phyloP scores from a whole-genome alignment of 805 yeast genomes.

The Metschnikowia santaceciliae region DNA sequence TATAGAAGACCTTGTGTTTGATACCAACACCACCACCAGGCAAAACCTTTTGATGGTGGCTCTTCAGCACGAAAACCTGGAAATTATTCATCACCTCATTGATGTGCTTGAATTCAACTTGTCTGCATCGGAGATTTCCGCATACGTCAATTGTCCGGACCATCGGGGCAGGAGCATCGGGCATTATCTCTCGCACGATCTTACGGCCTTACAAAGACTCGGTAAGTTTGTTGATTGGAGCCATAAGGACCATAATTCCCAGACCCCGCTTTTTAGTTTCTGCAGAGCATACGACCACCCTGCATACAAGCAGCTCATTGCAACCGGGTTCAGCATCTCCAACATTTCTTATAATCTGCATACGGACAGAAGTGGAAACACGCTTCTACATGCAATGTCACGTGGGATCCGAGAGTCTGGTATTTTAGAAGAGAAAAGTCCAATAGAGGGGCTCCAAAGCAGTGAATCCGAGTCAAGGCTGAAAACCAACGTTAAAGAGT shows the following conservation, averaged over 20 bases:
- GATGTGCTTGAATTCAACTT: constrained; percentile 39
- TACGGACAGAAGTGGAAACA: constrained; percentile 68
- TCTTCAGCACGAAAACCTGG: constrained; percentile 48
- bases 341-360: constrained; percentile 62
- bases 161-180: constrained; percentile 58
- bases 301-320: constrained; percentile 49
- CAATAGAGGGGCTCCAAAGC: too few relatives aligned
- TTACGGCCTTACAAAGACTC: constrained; percentile 45
- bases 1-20: constrained; percentile 64
- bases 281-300: constrained; percentile 79
- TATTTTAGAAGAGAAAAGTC: constrained; percentile 14
- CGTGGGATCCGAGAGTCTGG: constrained; percentile 38
- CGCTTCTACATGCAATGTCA: constrained; percentile 68
- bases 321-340: constrained; percentile 36
- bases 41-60: constrained; percentile 60
- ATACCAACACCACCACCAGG: constrained; percentile 48
- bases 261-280: constrained; percentile 74
- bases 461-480: too few relatives aligned
- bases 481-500: too few relatives aligned
- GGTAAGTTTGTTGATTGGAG: constrained; percentile 71
- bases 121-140: constrained; percentile 41
- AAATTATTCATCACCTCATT: constrained; percentile 43
- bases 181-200: constrained; percentile 64
- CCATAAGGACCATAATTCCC: constrained; percentile 55
- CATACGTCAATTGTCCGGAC: constrained; percentile 52